Percentiles rank a stretch among this genome's conserved stretches.
These are phyloP conservation scores for Salvia sclarea DNA, from an alignment of 305 asterid species.

Conservation along the genomic window DNA sequence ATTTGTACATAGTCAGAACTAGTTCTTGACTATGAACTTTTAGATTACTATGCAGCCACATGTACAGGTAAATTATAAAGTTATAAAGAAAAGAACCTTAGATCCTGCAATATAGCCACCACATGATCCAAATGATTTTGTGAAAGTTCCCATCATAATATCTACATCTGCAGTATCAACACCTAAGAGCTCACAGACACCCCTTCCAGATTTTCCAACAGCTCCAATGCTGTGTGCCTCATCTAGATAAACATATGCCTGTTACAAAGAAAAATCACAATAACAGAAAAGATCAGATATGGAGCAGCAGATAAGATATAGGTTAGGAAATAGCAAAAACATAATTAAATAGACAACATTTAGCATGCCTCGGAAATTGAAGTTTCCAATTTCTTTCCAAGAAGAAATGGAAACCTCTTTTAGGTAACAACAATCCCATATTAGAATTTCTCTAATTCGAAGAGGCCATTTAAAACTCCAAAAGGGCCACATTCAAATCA, in stretches of 20 bases:
- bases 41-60: slow-evolving; percentile 20
- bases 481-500: slow-evolving; percentile 13
- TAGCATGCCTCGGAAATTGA: slow-evolving; percentile 14
- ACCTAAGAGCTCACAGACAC: slow-evolving; percentile 96
- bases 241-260: slow-evolving; percentile 90
- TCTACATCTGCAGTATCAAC: slow-evolving; percentile 96
- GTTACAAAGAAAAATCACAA: slow-evolving; percentile 28
- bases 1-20: slow-evolving; percentile 3
- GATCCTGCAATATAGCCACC: slow-evolving; percentile 99
- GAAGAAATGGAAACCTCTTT: not conserved
- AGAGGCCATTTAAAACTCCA: slow-evolving; percentile 4
- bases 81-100: slow-evolving; percentile 53
- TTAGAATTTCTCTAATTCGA: slow-evolving; percentile 6
- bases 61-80: slow-evolving; percentile 22
- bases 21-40: slow-evolving; percentile 6
- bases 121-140: slow-evolving; percentile 98
- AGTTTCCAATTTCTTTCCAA: not conserved
- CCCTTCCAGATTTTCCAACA: slow-evolving; percentile 92
- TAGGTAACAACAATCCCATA: slow-evolving; percentile 11
- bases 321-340: not conserved
- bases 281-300: slow-evolving; percentile 5
- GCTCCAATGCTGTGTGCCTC: slow-evolving; percentile 99
- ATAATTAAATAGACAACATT: not conserved
- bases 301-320: slow-evolving; percentile 5
- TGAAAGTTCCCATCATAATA: slow-evolving; percentile 99